Conservation (phyloP, 176 grass and related monocot species). For the Zea luxurians region DNA sequence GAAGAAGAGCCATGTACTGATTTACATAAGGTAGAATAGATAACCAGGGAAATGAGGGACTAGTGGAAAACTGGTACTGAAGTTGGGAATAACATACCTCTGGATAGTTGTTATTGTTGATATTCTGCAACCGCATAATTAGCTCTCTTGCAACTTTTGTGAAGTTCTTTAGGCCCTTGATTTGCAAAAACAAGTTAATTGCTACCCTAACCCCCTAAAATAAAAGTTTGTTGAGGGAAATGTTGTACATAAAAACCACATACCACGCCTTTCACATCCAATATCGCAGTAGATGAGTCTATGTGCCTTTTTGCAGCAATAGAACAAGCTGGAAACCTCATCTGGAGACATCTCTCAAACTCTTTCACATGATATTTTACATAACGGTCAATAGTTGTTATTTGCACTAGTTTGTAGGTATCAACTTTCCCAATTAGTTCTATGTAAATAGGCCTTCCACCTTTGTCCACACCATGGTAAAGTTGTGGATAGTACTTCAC, state of each 20-base stretch:
- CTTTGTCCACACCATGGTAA: constrained; percentile 97
- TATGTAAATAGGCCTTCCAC: constrained; percentile 86
- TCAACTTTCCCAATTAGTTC: constrained; percentile 88
- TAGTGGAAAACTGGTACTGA: constrained; percentile 14
- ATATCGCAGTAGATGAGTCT: constrained; percentile 73
- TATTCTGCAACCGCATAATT: constrained; percentile 82
- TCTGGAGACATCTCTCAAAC: constrained; percentile 67
- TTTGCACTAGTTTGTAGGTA: constrained; percentile 79
- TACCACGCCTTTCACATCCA: constrained; percentile 96
- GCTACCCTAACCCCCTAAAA: constrained; percentile 22
- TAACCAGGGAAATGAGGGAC: not conserved
- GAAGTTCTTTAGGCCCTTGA: constrained; percentile 94
- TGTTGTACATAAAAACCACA: constrained; percentile 21
- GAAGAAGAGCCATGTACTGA: constrained; percentile 6
- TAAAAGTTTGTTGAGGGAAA: constrained; percentile 11
- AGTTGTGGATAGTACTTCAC: constrained; percentile 90
- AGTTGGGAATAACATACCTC: constrained; percentile 55
- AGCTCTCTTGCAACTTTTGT: constrained; percentile 92
- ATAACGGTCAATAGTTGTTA: constrained; percentile 88
- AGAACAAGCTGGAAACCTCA: constrained; percentile 79
- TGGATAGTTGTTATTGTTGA: constrained; percentile 96
- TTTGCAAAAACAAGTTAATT: constrained; percentile 35
- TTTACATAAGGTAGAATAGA: not conserved
- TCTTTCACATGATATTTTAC: constrained; percentile 89
- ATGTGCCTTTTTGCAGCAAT: constrained; percentile 77